These are phyloP conservation scores for Alnus glutinosa DNA, from an alignment of 306 rosid species.

Conservation along the genomic window DNA sequence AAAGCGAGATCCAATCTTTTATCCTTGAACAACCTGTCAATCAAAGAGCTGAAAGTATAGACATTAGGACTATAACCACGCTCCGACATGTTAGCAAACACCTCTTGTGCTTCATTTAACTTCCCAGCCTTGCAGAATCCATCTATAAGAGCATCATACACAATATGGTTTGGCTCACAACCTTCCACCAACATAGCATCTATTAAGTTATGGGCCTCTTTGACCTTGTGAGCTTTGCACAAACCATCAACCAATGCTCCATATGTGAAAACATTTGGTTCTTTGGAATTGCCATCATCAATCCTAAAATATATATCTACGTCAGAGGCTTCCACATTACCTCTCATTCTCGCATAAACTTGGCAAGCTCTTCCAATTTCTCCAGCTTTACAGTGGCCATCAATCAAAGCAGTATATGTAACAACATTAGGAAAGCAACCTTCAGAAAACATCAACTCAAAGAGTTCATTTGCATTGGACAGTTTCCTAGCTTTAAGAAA, in stretches of 20 bases:
- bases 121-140: slow-evolving; percentile 82
- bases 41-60: slow-evolving; percentile 82
- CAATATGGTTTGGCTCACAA: slow-evolving; percentile 70
- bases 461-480: slow-evolving; percentile 61
- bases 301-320: slow-evolving; percentile 68
- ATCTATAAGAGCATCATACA: slow-evolving; percentile 81
- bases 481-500: slow-evolving; percentile 75
- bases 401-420: slow-evolving; percentile 80
- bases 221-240: slow-evolving; percentile 76
- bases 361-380: slow-evolving; percentile 72
- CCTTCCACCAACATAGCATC: slow-evolving; percentile 65
- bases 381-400: slow-evolving; percentile 84
- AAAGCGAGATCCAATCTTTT: slow-evolving; percentile 71
- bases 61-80: slow-evolving; percentile 67
- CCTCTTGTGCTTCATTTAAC: slow-evolving; percentile 79
- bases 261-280: slow-evolving; percentile 69
- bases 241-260: slow-evolving; percentile 95
- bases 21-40: slow-evolving; percentile 73
- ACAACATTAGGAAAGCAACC: slow-evolving; percentile 80
- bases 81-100: slow-evolving; percentile 75
- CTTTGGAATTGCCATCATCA: slow-evolving; percentile 33
- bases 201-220: slow-evolving; percentile 62
- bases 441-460: slow-evolving; percentile 67
- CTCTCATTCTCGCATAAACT: slow-evolving; percentile 74
- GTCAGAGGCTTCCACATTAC: slow-evolving; percentile 50